phyloP scores from a whole-genome alignment of 2,329 filamentous ascomycete species.

The Curvularia hawaiiensis region DNA sequence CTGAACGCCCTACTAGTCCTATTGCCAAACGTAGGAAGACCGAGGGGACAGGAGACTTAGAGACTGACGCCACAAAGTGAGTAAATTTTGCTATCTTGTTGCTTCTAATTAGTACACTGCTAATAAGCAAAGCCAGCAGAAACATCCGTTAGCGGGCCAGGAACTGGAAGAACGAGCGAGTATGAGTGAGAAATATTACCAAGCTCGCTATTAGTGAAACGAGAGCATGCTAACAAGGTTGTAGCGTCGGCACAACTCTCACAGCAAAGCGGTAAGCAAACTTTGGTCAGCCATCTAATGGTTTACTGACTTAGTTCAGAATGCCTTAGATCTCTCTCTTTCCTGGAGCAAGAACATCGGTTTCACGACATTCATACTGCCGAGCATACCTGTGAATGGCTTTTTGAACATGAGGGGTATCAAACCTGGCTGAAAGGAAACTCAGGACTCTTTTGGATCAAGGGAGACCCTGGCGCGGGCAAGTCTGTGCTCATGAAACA shows the following conservation, averaged over 20 bases:
- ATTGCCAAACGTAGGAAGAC: neutral
- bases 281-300: neutral
- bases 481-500: slow-evolving; percentile 53
- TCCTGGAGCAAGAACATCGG: slow-evolving; percentile 17
- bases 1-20: neutral
- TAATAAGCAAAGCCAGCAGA: neutral
- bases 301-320: slow-evolving; percentile 2
- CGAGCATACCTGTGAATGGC: slow-evolving; percentile 44
- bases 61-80: neutral
- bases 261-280: neutral
- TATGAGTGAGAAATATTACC: neutral
- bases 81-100: neutral
- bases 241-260: neutral
- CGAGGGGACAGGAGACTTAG: neutral
- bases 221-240: neutral
- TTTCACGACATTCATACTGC: slow-evolving; percentile 10
- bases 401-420: slow-evolving; percentile 43
- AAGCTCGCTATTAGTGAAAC: neutral
- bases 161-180: neutral
- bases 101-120: neutral
- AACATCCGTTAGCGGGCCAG: neutral
- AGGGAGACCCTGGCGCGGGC: slow-evolving; percentile 35
- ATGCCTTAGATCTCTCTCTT: slow-evolving; percentile 17
- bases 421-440: slow-evolving; percentile 42
- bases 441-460: slow-evolving; percentile 53